Conservation (phyloP, 1,139 yeast species). For the Arxiozyma slooffiae region DNA sequence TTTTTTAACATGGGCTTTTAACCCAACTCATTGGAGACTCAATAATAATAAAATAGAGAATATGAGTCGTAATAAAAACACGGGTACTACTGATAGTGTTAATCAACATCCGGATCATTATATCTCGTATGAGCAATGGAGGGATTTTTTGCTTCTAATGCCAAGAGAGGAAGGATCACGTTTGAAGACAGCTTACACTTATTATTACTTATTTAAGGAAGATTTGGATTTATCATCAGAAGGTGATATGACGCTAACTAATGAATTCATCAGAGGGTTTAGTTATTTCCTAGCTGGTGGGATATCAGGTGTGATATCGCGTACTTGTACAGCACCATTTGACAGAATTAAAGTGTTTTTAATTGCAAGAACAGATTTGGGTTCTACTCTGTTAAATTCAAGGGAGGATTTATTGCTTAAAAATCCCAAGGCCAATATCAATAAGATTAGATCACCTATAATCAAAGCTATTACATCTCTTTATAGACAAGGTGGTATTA, state of each 20-base stretch:
- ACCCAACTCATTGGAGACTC: constrained; percentile 31
- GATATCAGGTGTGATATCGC: constrained; percentile 87
- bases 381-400: constrained; percentile 57
- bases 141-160: constrained; percentile 69
- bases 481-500: constrained; percentile 81
- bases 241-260: constrained; percentile 80
- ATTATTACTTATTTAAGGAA: constrained; percentile 49
- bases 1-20: constrained; percentile 34
- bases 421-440: constrained; percentile 28
- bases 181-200: constrained; percentile 70
- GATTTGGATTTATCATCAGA: constrained; percentile 71
- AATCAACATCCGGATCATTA: constrained; percentile 40
- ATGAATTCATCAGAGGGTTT: constrained; percentile 70
- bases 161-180: constrained; percentile 66
- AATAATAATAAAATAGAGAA: neutral
- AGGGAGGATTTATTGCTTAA: constrained; percentile 40
- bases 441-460: constrained; percentile 53
- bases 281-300: constrained; percentile 95
- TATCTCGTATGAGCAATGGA: constrained; percentile 77
- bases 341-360: constrained; percentile 88
- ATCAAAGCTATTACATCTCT: constrained; percentile 72
- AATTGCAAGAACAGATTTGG: constrained; percentile 80
- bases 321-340: constrained; percentile 95
- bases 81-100: neutral
- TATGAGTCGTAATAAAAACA: neutral